Evolutionary conservation across 805 yeast genomes (phyloP).

Genomic region (Candida rishiriensis): DNA sequence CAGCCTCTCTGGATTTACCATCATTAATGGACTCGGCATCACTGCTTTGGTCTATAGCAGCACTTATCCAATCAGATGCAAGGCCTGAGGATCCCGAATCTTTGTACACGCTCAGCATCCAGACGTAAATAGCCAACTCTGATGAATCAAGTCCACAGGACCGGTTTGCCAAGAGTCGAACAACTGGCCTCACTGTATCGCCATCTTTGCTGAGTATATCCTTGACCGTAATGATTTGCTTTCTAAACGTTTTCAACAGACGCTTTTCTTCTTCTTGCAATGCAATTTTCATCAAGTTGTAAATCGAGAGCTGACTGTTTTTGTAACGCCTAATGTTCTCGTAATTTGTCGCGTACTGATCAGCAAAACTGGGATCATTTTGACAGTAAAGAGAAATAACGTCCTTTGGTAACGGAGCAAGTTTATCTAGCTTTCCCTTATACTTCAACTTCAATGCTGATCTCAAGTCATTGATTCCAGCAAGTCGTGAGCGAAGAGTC

Average conservation of each 20-base stretch:
- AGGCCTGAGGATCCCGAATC: no score
- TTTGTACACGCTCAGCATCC: constrained; percentile 5
- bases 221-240: constrained; percentile 20
- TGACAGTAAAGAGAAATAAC: not conserved
- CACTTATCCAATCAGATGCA: no score
- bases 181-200: constrained; percentile 6
- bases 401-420: constrained; percentile 5
- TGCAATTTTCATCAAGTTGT: constrained; percentile 32
- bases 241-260: constrained; percentile 30
- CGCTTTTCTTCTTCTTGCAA: constrained; percentile 41
- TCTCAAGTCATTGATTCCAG: constrained; percentile 54
- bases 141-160: constrained; percentile 9
- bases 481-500: constrained; percentile 51
- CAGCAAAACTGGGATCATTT: constrained; percentile 2
- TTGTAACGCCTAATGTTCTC: constrained; percentile 33
- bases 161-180: constrained; percentile 7
- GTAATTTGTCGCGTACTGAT: constrained; percentile 7
- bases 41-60: no score
- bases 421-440: constrained; percentile 16
- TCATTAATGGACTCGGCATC: no score
- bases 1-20: no score
- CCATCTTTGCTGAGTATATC: constrained; percentile 21
- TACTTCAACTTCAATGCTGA: constrained; percentile 49
- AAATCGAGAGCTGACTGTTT: constrained; percentile 37
- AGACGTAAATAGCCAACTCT: constrained; percentile 19